Percentiles rank a stretch among this genome's conserved stretches.
These are phyloP conservation scores for Gnomoniopsis smithogilvyi DNA, from an alignment of 2,329 filamentous ascomycete genomes.

Conservation along the genomic window DNA sequence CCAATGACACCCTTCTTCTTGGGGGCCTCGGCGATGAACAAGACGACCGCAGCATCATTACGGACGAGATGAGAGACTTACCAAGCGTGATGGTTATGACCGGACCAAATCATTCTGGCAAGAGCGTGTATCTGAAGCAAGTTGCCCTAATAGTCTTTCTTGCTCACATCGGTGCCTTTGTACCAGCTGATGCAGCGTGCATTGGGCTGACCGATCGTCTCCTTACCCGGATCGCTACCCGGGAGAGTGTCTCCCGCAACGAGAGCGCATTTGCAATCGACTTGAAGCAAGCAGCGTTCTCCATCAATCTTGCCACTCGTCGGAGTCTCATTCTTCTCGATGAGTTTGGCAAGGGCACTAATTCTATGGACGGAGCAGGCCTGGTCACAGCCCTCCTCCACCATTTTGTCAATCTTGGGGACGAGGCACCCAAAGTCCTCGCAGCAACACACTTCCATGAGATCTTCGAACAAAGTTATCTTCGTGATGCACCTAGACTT, in stretches of 20 bases:
- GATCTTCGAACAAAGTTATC: conserved; percentile 63
- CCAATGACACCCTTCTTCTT: conserved; percentile 72
- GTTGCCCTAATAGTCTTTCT: conserved; percentile 87
- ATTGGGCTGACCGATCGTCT: conserved; percentile 94
- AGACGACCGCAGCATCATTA: conserved; percentile 17
- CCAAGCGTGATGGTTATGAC: conserved; percentile 79
- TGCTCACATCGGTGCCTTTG: conserved; percentile 88
- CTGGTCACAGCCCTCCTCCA: conserved; percentile 55
- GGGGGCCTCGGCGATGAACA: conserved; percentile 46
- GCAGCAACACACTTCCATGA: conserved; percentile 67
- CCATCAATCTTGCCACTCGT: conserved; percentile 69
- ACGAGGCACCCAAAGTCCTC: conserved; percentile 52
- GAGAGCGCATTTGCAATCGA: conserved; percentile 72
- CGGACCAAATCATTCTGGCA: conserved; percentile 94
- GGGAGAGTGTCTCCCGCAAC: conserved; percentile 56
- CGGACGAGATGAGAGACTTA: conserved; percentile 17
- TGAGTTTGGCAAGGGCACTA: conserved; percentile 75
- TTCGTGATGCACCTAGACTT: conserved; percentile 49
- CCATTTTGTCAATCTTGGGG: conserved; percentile 48
- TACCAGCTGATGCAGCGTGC: conserved; percentile 72
- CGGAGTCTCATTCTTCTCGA: conserved; percentile 85
- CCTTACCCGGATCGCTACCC: conserved; percentile 77
- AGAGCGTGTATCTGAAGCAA: conserved; percentile 94
- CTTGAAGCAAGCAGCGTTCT: conserved; percentile 78
- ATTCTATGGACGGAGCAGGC: conserved; percentile 54